These are phyloP conservation scores for Termitomyces sp. DNA, from an alignment of 768 basidiomycete species.

Conservation along the genomic window DNA sequence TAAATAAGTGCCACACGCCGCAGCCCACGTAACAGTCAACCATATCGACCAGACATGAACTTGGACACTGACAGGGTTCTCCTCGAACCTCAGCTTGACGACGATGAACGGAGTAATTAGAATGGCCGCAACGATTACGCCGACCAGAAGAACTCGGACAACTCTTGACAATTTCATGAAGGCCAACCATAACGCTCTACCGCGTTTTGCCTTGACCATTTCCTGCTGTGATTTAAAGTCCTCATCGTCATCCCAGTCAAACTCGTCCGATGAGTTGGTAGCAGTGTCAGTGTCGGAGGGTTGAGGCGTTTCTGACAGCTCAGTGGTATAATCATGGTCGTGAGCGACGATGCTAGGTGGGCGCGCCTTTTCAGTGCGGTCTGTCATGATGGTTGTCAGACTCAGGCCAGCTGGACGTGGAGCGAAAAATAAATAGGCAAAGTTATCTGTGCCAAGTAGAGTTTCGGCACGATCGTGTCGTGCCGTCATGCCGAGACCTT, in stretches of 20 bases:
- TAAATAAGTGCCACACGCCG: conserved; percentile 56
- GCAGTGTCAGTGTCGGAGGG: conserved; percentile 41
- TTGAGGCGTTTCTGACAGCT: conserved; percentile 12
- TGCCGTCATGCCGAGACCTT: conserved; percentile 1
- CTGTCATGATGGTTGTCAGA: conserved; percentile 1
- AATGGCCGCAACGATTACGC: conserved; percentile 56
- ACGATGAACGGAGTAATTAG: conserved; percentile 70
- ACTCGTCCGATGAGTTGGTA: conserved; percentile 65
- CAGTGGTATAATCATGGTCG: conserved; percentile 21
- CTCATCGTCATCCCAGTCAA: conserved; percentile 72
- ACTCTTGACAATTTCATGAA: conserved; percentile 66
- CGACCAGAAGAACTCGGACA: conserved; percentile 56
- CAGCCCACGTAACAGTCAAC: conserved; percentile 65
- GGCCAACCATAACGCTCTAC: conserved; percentile 56
- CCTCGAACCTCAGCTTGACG: conserved; percentile 57
- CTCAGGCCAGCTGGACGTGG: conserved; percentile 4
- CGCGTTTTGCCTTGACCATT: conserved; percentile 51
- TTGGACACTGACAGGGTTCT: conserved; percentile 44
- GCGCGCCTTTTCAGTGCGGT: conserved; percentile 5
- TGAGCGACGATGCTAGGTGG: conserved; percentile 7
- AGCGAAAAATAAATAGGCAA: conserved; percentile 4
- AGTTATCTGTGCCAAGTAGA: not conserved
- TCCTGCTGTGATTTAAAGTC: conserved; percentile 28
- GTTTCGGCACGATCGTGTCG: conserved; percentile 3
- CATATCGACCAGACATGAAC: conserved; percentile 66